Evolutionary conservation across 139 green algal genomes (phyloP).

Genomic region (Chlorella sp.): DNA sequence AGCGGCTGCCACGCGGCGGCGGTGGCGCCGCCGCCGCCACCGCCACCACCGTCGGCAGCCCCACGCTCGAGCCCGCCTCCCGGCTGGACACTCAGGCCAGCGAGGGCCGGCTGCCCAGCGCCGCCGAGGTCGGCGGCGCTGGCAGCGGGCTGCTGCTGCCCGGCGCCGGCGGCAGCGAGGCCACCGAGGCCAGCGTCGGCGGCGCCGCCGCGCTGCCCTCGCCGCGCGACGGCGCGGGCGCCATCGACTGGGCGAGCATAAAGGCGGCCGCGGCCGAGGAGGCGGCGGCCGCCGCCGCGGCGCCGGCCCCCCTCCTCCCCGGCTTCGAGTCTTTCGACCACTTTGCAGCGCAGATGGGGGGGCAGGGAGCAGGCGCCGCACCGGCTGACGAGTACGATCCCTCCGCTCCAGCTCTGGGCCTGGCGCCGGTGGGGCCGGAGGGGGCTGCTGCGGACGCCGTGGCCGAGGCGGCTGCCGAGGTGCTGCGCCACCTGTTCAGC

Average conservation of each 20-base stretch:
- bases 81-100: background rate
- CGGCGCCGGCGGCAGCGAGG: too few relatives aligned
- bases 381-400: too few relatives aligned
- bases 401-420: too few relatives aligned
- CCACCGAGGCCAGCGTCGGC: too few relatives aligned
- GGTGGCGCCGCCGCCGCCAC: background rate
- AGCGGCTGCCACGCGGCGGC: background rate
- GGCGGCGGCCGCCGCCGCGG: background rate
- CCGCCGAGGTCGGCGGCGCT: background rate
- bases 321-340: background rate
- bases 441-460: too few relatives aligned
- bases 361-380: too few relatives aligned
- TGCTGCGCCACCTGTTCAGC: too few relatives aligned
- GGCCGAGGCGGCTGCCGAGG: too few relatives aligned
- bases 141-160: too few relatives aligned
- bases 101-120: background rate
- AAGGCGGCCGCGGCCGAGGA: conserved; percentile 9
- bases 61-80: too few relatives aligned
- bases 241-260: conserved; percentile 32
- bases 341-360: too few relatives aligned
- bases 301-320: background rate
- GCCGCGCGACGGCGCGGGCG: background rate
- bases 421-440: too few relatives aligned
- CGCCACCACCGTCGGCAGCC: background rate
- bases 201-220: background rate